Evolutionary conservation across 768 basidiomycete species (phyloP).

Genomic region (Macrolepiota fuliginosa): DNA sequence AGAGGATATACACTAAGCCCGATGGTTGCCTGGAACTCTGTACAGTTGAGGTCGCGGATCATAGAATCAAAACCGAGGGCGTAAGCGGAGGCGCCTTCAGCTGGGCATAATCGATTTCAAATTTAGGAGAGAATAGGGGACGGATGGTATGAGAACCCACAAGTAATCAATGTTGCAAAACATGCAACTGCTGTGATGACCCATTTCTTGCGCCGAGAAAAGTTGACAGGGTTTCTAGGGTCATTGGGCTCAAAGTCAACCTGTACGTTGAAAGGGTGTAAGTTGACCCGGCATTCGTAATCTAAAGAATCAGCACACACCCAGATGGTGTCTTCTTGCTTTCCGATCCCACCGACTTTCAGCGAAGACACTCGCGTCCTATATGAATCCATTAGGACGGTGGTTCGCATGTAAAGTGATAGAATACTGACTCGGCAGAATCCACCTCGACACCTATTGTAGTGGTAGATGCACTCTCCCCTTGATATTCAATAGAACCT

Average conservation of each 20-base stretch:
- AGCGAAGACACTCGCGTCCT: not conserved
- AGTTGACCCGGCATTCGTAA: not conserved
- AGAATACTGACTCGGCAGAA: not conserved
- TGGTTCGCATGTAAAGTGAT: not conserved
- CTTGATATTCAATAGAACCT: not conserved
- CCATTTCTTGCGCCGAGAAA: conserved; percentile 23
- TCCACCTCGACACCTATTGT: not conserved
- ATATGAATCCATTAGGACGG: not conserved
- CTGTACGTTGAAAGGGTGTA: not conserved
- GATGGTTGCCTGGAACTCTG: conserved; percentile 40
- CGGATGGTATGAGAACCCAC: conserved; percentile 23
- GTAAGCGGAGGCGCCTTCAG: conserved; percentile 48
- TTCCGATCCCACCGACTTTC: not conserved
- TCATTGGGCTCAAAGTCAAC: conserved; percentile 15
- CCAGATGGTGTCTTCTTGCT: conserved; percentile 1
- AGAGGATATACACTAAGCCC: conserved; percentile 53
- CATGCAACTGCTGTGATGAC: conserved; percentile 34
- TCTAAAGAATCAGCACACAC: not conserved
- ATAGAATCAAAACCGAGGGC: conserved; percentile 56
- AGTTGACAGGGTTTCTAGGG: conserved; percentile 18
- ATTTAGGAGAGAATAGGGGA: not conserved
- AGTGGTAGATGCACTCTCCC: not conserved
- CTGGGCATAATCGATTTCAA: conserved; percentile 24
- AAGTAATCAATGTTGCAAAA: conserved; percentile 37
- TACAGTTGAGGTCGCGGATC: conserved; percentile 44